Base-by-base conservation (phyloP, 805 yeast species). In the Zygosaccharomyces bisporus region DNA sequence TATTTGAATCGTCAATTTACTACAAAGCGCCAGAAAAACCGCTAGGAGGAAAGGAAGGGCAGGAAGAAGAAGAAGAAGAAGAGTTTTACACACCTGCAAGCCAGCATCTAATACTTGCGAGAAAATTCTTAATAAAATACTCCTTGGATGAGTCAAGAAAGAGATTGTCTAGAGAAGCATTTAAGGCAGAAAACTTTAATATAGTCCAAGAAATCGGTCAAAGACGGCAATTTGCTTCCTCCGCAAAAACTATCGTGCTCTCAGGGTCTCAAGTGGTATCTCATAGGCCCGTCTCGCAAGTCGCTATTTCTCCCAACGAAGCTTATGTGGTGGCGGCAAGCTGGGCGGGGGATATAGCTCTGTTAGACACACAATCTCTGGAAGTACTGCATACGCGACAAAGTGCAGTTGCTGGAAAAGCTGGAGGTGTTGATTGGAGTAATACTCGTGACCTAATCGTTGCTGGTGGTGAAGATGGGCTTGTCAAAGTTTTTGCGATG, bases 61-160 rank as follows among this genome's bases (percentile, higher is more conserved):
- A 63, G 1, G 73, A 65, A 1, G 77, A 68, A 2, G 80, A 72
- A 1, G 82, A 79, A 7, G 83, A 86, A 10, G 95, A 83, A 40
- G 95, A 88, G 47, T 89, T 84, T 57, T 88, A 80, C 56, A 88
- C 96, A 0, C 95, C 95, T 0, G 96, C 95, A 0, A 63, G 75
- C 0, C 67, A 65, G 3, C 76, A 71, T 4, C 62, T 90, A 7
- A 64, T 73, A 6, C 66, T 70, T 1, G 73, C 79, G 0, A 71
- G 98, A 41, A 60, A 65, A 29, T 47, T 52, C 2, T 69, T 90
- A 0, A 75, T 88, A 0, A 47, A 63, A 4, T 66, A 64, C 44
- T 82, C 95, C 0, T 53, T 84, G 2, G 34, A 43, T 0, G 62
- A 62, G 16, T 75, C 91, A 0, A 56, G 60, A 19, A 25, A 44